Evolutionary conservation across 345 rosid genomes (phyloP).

Genomic region (Lepidium sativum): DNA sequence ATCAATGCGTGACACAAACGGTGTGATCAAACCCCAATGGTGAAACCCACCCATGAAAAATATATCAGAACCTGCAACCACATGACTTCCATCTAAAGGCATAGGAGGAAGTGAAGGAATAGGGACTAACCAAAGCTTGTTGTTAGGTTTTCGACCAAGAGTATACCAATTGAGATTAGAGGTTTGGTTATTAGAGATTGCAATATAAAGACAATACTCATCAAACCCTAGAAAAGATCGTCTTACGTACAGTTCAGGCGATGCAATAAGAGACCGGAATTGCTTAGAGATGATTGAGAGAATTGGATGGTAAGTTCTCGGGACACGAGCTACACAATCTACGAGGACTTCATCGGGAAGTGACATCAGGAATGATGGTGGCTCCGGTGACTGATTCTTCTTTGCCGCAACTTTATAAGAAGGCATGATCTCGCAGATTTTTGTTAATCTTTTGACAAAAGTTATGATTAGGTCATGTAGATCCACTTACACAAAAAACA

Average conservation of each 20-base stretch:
- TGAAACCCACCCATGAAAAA: neutral
- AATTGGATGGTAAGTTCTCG: neutral
- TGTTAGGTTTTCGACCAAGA: neutral
- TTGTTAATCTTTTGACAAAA: too few relatives aligned
- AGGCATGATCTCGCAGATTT: too few relatives aligned
- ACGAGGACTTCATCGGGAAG: neutral
- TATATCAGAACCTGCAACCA: neutral
- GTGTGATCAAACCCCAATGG: neutral
- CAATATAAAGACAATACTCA: neutral
- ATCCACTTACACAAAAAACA: too few relatives aligned
- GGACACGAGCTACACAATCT: neutral
- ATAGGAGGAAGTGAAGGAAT: slow-evolving; percentile 2
- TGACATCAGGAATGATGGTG: neutral
- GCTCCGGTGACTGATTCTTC: neutral
- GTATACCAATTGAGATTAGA: neutral
- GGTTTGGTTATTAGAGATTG: neutral
- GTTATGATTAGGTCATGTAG: too few relatives aligned
- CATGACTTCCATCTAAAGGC: slow-evolving; percentile 8
- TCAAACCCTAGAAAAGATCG: neutral
- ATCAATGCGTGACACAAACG: neutral
- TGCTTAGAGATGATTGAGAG: neutral
- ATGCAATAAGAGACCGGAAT: neutral
- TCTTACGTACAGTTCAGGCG: neutral
- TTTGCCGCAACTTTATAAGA: neutral
- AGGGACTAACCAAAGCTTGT: neutral